A percentile compares a stretch with the other conserved stretches of the same genome.
These are phyloP conservation scores for Primulina tabacum DNA, from an alignment of 257 asterid genomes.

Conservation along the genomic window DNA sequence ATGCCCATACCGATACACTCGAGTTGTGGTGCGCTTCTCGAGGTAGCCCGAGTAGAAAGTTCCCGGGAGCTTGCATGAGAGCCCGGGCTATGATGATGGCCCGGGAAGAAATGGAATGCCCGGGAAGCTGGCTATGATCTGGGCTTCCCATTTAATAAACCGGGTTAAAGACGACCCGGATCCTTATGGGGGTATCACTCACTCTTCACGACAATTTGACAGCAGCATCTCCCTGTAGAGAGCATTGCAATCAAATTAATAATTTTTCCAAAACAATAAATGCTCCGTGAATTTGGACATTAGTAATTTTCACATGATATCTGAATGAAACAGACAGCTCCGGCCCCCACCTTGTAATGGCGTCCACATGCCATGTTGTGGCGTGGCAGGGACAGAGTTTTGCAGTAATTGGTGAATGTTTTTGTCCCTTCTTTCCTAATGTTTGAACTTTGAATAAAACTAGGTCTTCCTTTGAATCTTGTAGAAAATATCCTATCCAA, in stretches of 20 bases:
- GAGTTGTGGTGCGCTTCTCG: no score
- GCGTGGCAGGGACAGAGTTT: slow-evolving; percentile 38
- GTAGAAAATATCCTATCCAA: not conserved
- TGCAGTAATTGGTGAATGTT: slow-evolving; percentile 30
- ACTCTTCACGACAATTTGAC: not conserved
- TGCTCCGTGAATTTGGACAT: not conserved
- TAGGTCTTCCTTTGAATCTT: slow-evolving; percentile 9
- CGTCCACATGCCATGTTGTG: slow-evolving; percentile 50
- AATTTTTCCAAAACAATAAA: not conserved
- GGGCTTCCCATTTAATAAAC: no score
- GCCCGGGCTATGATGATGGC: no score
- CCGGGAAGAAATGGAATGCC: no score
- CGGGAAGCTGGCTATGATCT: no score
- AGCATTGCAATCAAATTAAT: slow-evolving; percentile 1
- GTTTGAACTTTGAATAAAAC: slow-evolving; percentile 8
- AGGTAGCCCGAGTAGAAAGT: no score
- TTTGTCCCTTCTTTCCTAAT: slow-evolving; percentile 6
- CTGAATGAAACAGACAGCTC: slow-evolving; percentile 43
- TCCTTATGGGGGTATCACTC: no score
- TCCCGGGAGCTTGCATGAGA: no score
- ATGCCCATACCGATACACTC: no score
- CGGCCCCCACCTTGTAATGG: slow-evolving; percentile 43
- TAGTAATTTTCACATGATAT: slow-evolving; percentile 32
- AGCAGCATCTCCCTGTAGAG: not conserved
- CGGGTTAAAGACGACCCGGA: no score